A percentile compares a stretch with the other conserved stretches of the same genome.
These are phyloP conservation scores for Candida fluviatilis DNA, from an alignment of 805 yeast genomes.

Conservation along the genomic window DNA sequence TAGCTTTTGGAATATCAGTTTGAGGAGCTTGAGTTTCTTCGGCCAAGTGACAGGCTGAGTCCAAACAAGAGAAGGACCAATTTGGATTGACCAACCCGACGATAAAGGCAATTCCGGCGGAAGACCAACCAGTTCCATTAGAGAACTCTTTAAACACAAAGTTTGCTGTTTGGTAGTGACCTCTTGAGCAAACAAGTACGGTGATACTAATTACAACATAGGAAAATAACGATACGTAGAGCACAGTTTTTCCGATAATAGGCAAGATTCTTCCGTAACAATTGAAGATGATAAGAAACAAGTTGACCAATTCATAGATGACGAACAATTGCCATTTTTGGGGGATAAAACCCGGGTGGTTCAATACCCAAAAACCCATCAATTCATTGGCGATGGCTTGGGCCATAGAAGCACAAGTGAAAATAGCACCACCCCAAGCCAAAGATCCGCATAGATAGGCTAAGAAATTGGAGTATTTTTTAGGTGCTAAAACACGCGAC, in stretches of 20 bases:
- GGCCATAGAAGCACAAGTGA: constrained; percentile 39
- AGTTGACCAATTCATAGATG: constrained; percentile 32
- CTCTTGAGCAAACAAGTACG: constrained; percentile 35
- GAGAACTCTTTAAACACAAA: constrained; percentile 19
- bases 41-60: constrained; percentile 39
- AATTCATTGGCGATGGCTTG: constrained; percentile 29
- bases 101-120: constrained; percentile 33
- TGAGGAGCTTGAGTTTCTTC: constrained; percentile 38
- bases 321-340: constrained; percentile 35
- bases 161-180: constrained; percentile 25
- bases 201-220: constrained; percentile 33
- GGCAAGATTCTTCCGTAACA: constrained; percentile 35
- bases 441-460: constrained; percentile 38
- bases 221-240: constrained; percentile 32
- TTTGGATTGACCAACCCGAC: constrained; percentile 36
- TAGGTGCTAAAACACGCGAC: constrained; percentile 37
- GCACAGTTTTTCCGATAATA: constrained; percentile 28
- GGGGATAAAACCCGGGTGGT: constrained; percentile 29
- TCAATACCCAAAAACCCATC: constrained; percentile 35
- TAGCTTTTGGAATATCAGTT: constrained; percentile 36
- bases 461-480: constrained; percentile 31
- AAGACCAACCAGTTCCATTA: constrained; percentile 24
- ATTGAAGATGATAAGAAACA: constrained; percentile 29
- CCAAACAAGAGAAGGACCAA: constrained; percentile 39
- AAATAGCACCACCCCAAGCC: constrained; percentile 41